Conservation (phyloP, 2,329 filamentous ascomycete genomes). For the Nannizzia gypsea region DNA sequence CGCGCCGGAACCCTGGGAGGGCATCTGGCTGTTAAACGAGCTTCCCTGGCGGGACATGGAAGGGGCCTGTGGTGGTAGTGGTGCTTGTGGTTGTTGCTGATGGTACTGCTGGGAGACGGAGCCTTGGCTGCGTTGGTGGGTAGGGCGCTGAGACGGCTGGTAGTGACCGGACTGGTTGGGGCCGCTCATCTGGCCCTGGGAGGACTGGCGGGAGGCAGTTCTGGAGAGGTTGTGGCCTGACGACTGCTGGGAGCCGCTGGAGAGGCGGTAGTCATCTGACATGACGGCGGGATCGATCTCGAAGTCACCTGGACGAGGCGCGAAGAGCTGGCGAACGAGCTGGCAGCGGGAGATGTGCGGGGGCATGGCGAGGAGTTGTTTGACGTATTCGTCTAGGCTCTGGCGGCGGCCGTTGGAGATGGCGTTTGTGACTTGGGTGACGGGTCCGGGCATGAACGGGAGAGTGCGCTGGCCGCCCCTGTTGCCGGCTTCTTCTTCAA, state of each 20-base stretch:
- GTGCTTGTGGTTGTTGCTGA: not conserved
- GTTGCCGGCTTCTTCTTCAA: conserved; percentile 86
- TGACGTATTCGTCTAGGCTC: conserved; percentile 91
- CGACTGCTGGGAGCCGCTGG: conserved; percentile 56
- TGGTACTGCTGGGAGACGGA: conserved; percentile 21
- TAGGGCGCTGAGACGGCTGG: conserved; percentile 20
- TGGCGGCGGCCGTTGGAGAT: conserved; percentile 88
- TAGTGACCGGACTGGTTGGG: conserved; percentile 21
- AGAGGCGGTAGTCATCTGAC: conserved; percentile 55
- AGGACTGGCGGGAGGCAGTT: conserved; percentile 53
- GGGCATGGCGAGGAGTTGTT: conserved; percentile 73
- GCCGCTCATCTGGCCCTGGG: conserved; percentile 51
- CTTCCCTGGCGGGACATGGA: conserved; percentile 40
- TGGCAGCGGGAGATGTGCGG: conserved; percentile 72
- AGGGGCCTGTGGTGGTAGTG: not conserved
- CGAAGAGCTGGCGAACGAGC: conserved; percentile 82
- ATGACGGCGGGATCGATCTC: conserved; percentile 58
- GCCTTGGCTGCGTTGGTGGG: conserved; percentile 29
- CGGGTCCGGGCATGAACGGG: conserved; percentile 95
- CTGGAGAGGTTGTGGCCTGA: conserved; percentile 49
- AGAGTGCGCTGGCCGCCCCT: conserved; percentile 68
- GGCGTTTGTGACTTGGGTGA: conserved; percentile 94
- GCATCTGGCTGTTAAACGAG: conserved; percentile 32
- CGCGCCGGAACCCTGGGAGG: conserved; percentile 36
- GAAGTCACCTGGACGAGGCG: conserved; percentile 79